A percentile compares a stretch with the other conserved stretches of the same genome.
Evolutionary conservation across 2,329 filamentous ascomycete genomes (phyloP).

Genomic region (Fusarium siculi): DNA sequence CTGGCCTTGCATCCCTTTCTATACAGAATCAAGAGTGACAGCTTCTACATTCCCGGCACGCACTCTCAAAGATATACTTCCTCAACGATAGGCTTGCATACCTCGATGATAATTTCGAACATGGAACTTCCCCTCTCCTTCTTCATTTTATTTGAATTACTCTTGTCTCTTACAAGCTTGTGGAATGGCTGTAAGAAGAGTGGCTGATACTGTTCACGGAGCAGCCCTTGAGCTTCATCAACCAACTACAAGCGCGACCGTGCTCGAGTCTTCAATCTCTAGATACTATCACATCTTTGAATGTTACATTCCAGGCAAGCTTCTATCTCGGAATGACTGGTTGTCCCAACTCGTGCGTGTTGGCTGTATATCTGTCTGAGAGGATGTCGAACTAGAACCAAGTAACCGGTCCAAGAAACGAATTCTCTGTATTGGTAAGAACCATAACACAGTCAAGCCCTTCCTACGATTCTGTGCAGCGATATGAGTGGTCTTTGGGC

Average conservation of each 20-base stretch:
- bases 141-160: too few species aligned
- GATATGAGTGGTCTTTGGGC: rapidly evolving
- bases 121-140: too few species aligned
- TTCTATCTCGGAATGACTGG: rapidly evolving
- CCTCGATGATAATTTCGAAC: too few species aligned
- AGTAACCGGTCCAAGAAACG: not conserved
- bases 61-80: too few species aligned
- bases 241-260: not conserved
- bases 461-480: not conserved
- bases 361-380: not conserved
- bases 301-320: rapidly evolving
- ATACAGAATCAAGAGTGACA: not conserved
- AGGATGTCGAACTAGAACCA: too few species aligned
- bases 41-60: rapidly evolving
- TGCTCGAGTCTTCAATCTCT: not conserved
- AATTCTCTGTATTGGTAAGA: rapidly evolving
- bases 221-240: not conserved
- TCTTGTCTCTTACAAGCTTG: too few species aligned
- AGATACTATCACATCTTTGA: rapidly evolving
- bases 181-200: not conserved
- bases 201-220: too few species aligned
- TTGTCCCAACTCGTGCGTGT: not conserved
- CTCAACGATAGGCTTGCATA: not conserved
- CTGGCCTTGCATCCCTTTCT: too few species aligned
- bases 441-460: not conserved